Conservation (phyloP, 257 asterid genomes). For the Salvia miltiorrhiza region DNA sequence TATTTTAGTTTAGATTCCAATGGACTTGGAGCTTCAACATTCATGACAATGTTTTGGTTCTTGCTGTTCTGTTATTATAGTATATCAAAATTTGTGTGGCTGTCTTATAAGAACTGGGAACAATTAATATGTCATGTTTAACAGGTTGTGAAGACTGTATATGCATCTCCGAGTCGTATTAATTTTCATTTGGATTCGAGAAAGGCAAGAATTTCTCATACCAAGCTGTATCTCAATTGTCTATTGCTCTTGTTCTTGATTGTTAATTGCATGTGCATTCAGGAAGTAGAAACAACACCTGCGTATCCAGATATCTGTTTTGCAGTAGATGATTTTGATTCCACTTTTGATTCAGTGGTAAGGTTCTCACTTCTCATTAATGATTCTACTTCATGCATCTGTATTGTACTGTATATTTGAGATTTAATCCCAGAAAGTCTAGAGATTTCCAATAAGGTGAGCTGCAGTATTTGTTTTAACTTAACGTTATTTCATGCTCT, state of each 20-base stretch:
- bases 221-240: constrained; percentile 17
- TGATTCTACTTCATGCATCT: constrained; percentile 17
- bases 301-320: constrained; percentile 98
- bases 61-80: background rate
- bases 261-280: constrained; percentile 28
- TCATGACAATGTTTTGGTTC: background rate
- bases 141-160: constrained; percentile 96
- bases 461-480: background rate
- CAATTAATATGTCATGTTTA: constrained; percentile 16
- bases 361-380: constrained; percentile 33
- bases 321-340: constrained; percentile 98
- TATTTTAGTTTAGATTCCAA: background rate
- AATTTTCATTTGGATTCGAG: constrained; percentile 95
- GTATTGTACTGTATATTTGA: background rate
- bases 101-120: constrained; percentile 5
- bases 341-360: constrained; percentile 99
- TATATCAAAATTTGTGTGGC: constrained; percentile 8
- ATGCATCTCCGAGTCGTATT: constrained; percentile 98
- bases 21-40: background rate
- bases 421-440: background rate
- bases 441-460: background rate
- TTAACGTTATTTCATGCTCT: background rate
- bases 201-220: constrained; percentile 58
- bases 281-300: constrained; percentile 91
- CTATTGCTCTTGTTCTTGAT: constrained; percentile 15